Conservation (phyloP, 2,329 filamentous ascomycete species). For the Ascomycota sp. region DNA sequence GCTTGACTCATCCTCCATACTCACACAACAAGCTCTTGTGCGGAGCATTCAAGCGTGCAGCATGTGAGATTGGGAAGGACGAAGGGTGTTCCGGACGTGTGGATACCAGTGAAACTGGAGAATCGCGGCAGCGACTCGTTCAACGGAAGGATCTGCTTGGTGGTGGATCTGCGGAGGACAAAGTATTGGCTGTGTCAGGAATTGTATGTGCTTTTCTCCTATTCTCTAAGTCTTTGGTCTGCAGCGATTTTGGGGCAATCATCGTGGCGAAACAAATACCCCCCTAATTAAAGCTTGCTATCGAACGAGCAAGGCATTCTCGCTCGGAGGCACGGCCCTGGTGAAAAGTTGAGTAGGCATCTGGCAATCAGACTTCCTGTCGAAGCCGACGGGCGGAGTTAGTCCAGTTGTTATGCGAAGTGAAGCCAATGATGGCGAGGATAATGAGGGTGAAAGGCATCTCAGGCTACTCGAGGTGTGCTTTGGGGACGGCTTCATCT, state of each 20-base stretch:
- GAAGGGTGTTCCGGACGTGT: constrained; percentile 1
- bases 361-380: too few relatives aligned
- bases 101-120: background rate
- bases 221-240: background rate
- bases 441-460: background rate
- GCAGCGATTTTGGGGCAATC: background rate
- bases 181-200: too few relatives aligned
- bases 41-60: background rate
- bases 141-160: background rate
- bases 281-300: constrained; percentile 1
- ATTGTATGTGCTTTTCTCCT: too few relatives aligned
- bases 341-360: too few relatives aligned
- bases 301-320: background rate
- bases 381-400: too few relatives aligned
- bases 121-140: too few relatives aligned
- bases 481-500: constrained; percentile 3
- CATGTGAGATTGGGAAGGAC: background rate
- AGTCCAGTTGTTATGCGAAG: too few relatives aligned
- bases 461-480: constrained; percentile 6
- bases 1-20: too few relatives aligned
- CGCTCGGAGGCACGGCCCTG: too few relatives aligned
- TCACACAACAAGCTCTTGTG: too few relatives aligned
- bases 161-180: background rate
- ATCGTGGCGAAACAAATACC: constrained; percentile 5
- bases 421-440: too few relatives aligned